A percentile compares a stretch with the other conserved stretches of the same genome.
phyloP scores from a whole-genome alignment of 139 green algal genomes.

The Chlamydomonas urium region DNA sequence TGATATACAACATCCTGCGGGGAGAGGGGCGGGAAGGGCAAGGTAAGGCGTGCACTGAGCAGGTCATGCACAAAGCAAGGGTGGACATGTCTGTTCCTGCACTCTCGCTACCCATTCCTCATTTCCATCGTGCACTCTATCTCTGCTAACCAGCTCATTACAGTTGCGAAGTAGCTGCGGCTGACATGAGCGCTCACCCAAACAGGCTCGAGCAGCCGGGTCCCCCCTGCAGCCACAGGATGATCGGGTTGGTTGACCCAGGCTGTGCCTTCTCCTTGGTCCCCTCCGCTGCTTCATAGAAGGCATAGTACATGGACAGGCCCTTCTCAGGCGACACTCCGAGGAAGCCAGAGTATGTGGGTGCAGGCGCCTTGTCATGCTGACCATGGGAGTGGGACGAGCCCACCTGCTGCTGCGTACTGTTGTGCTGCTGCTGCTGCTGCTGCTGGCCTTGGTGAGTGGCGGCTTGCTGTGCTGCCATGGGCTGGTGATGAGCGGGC shows the following conservation, averaged over 20 bases:
- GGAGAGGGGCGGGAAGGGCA: not conserved
- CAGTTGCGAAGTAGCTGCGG: not conserved
- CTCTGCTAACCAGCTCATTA: not conserved
- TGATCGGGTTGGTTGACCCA: conserved; percentile 26
- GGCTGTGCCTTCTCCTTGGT: not conserved
- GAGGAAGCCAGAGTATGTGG: conserved; percentile 1
- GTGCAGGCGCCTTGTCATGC: too few species aligned
- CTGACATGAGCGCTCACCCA: conserved; percentile 18
- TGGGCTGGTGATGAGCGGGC: too few species aligned
- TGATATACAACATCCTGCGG: conserved; percentile 45
- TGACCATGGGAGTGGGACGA: too few species aligned
- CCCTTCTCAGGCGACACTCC: not conserved
- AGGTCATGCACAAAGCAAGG: not conserved
- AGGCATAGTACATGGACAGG: conserved; percentile 40
- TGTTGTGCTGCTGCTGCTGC: too few species aligned
- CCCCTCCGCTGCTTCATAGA: conserved; percentile 41
- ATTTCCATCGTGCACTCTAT: too few species aligned
- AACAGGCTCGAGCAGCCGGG: conserved; percentile 53
- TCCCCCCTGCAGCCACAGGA: conserved; percentile 54
- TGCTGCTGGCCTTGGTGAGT: too few species aligned
- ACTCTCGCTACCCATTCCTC: too few species aligned
- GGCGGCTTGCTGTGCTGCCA: too few species aligned
- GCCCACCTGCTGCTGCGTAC: too few species aligned
- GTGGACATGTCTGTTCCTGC: too few species aligned
- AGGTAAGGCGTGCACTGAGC: too few species aligned